phyloP scores from a whole-genome alignment of 257 asterid genomes.

The Solanum microdontum region DNA sequence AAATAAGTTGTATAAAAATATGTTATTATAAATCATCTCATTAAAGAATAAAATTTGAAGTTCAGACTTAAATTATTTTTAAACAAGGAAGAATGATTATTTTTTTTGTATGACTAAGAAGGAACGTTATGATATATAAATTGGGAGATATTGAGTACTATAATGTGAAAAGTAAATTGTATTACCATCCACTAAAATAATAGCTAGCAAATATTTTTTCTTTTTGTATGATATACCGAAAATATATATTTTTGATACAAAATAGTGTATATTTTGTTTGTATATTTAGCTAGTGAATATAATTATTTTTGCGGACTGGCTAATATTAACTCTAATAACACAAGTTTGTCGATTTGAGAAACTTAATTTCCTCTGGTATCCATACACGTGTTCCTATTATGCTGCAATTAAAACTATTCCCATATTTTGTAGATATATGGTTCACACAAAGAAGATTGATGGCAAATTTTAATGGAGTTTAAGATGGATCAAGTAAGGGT shows the following conservation, averaged over 20 bases:
- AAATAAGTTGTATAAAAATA: neutral
- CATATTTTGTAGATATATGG: too few relatives aligned
- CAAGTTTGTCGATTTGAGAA: too few relatives aligned
- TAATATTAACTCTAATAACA: too few relatives aligned
- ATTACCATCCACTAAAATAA: neutral
- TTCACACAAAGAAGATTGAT: too few relatives aligned
- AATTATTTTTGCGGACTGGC: neutral
- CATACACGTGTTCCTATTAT: too few relatives aligned
- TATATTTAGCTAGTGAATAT: too few relatives aligned
- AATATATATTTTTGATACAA: too few relatives aligned
- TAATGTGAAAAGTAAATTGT: neutral
- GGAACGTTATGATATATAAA: neutral
- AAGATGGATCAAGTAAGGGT: neutral
- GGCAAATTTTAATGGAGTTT: neutral
- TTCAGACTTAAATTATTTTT: too few relatives aligned
- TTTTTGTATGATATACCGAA: neutral
- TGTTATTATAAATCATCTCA: too few relatives aligned
- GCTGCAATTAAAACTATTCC: too few relatives aligned
- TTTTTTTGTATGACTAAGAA: neutral
- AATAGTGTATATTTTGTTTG: neutral
- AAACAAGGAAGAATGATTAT: neutral
- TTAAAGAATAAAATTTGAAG: neutral
- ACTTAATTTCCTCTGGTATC: too few relatives aligned
- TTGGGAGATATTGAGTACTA: neutral
- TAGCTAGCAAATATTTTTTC: neutral